phyloP scores from a whole-genome alignment of 2,329 filamentous ascomycete genomes.

The Blumeria graminis region DNA sequence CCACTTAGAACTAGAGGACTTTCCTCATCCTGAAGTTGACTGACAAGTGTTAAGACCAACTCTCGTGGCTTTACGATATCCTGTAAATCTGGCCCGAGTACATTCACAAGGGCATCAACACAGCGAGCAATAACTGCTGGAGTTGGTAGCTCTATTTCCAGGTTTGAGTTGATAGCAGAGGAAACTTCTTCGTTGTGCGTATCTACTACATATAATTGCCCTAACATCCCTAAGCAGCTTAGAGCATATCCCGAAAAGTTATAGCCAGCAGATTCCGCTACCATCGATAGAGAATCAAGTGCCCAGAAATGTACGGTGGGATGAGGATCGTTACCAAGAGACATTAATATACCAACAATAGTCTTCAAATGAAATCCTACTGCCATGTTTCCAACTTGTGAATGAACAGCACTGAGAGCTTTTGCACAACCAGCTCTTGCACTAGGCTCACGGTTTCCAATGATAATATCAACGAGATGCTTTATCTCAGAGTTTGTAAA shows the following conservation, averaged over 20 bases:
- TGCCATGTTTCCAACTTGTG: constrained; percentile 91
- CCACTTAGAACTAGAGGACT: constrained; percentile 48
- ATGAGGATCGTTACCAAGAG: constrained; percentile 82
- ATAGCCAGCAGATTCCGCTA: constrained; percentile 76
- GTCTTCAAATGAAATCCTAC: constrained; percentile 91
- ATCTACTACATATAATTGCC: constrained; percentile 77
- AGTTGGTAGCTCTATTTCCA: constrained; percentile 67
- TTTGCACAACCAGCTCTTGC: constrained; percentile 85
- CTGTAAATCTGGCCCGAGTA: constrained; percentile 82
- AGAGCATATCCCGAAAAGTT: constrained; percentile 81
- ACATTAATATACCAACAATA: constrained; percentile 95
- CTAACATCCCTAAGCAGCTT: constrained; percentile 77
- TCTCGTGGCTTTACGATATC: constrained; percentile 81
- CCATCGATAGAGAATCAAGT: constrained; percentile 61
- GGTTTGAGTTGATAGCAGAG: constrained; percentile 64
- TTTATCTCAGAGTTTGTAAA: constrained; percentile 85
- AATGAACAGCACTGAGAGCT: constrained; percentile 79
- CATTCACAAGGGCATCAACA: constrained; percentile 88
- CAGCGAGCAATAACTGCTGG: constrained; percentile 65
- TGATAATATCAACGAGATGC: constrained; percentile 77
- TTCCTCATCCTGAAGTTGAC: constrained; percentile 57
- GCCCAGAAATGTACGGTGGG: constrained; percentile 94
- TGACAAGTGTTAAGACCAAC: constrained; percentile 66
- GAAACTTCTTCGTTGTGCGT: constrained; percentile 70
- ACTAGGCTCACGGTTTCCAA: constrained; percentile 78